Percentiles rank a stretch among this genome's conserved stretches.
phyloP scores from a whole-genome alignment of 2,329 filamentous ascomycete species.

The Fusarium globosum region DNA sequence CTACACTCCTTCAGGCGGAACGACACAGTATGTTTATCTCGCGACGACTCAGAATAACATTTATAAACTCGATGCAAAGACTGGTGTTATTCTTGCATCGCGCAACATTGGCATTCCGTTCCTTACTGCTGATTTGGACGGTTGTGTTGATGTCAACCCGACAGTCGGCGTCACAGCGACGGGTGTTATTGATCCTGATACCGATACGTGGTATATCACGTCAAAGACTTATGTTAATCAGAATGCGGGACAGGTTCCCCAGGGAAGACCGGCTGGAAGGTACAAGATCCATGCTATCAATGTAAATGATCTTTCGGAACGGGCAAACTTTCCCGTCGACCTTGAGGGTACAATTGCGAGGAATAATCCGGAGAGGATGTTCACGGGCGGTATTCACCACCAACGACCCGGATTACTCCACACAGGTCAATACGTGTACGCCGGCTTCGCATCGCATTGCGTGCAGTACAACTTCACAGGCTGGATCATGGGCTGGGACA shows the following conservation, averaged over 20 bases:
- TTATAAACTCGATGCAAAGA: slow-evolving; percentile 66
- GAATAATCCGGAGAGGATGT: slow-evolving; percentile 61
- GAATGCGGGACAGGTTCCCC: slow-evolving; percentile 41
- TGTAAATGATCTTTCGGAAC: slow-evolving; percentile 52
- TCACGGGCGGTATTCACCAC: slow-evolving; percentile 63
- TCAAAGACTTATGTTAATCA: slow-evolving; percentile 57
- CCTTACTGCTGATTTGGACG: slow-evolving; percentile 58
- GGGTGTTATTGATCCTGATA: slow-evolving; percentile 58
- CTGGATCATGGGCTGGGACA: slow-evolving; percentile 61
- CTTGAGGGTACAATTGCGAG: slow-evolving; percentile 59
- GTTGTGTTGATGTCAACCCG: slow-evolving; percentile 62
- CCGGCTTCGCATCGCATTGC: slow-evolving; percentile 66
- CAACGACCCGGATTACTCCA: slow-evolving; percentile 62
- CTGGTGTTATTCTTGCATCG: slow-evolving; percentile 60
- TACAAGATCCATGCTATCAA: slow-evolving; percentile 54
- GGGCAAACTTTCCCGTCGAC: slow-evolving; percentile 60
- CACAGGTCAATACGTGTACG: slow-evolving; percentile 60
- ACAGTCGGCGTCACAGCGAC: slow-evolving; percentile 59
- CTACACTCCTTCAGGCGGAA: slow-evolving; percentile 60
- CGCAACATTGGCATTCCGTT: slow-evolving; percentile 63
- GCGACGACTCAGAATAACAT: slow-evolving; percentile 69
- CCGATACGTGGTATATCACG: slow-evolving; percentile 57
- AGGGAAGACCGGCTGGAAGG: slow-evolving; percentile 50
- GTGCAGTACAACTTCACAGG: slow-evolving; percentile 68
- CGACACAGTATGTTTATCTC: slow-evolving; percentile 64